phyloP scores from a whole-genome alignment of 768 basidiomycete genomes.

The Xerocomellus dryophilus region DNA sequence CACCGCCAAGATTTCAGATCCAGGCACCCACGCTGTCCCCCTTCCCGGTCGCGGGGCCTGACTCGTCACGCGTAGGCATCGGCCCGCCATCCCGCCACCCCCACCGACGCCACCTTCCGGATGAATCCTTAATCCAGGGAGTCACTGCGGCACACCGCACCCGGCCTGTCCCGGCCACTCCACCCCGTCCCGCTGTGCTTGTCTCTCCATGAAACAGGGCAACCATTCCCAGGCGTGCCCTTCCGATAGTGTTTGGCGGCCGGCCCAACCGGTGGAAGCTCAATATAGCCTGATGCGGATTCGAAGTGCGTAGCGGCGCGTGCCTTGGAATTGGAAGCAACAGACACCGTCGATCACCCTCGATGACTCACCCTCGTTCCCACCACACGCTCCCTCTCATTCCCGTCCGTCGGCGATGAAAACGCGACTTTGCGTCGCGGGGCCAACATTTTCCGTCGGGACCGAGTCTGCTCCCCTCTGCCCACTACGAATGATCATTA shows the following conservation, averaged over 20 bases:
- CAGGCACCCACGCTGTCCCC: slow-evolving; percentile 28
- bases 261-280: background rate
- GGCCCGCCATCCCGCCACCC: slow-evolving; percentile 21
- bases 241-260: background rate
- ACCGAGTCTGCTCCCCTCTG: slow-evolving; percentile 1
- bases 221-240: background rate
- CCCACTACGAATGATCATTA: slow-evolving; percentile 11
- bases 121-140: slow-evolving; percentile 9
- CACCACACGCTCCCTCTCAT: background rate
- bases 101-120: slow-evolving; percentile 20
- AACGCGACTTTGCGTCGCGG: background rate
- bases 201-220: slow-evolving; percentile 14
- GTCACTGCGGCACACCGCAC: background rate
- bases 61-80: slow-evolving; percentile 7
- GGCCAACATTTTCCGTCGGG: slow-evolving; percentile 1
- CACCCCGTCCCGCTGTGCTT: background rate
- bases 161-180: slow-evolving; percentile 13
- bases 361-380: slow-evolving; percentile 18
- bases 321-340: slow-evolving; percentile 28
- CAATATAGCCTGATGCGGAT: slow-evolving; percentile 23
- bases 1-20: slow-evolving; percentile 47
- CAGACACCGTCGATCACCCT: slow-evolving; percentile 30
- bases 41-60: slow-evolving; percentile 4
- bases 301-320: slow-evolving; percentile 18
- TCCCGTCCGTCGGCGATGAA: slow-evolving; percentile 17